Evolutionary conservation across 75 land plant species (phyloP), one percentile per base, ranked within the genome.

Genomic region (Isoetes taiwanensis): DNA sequence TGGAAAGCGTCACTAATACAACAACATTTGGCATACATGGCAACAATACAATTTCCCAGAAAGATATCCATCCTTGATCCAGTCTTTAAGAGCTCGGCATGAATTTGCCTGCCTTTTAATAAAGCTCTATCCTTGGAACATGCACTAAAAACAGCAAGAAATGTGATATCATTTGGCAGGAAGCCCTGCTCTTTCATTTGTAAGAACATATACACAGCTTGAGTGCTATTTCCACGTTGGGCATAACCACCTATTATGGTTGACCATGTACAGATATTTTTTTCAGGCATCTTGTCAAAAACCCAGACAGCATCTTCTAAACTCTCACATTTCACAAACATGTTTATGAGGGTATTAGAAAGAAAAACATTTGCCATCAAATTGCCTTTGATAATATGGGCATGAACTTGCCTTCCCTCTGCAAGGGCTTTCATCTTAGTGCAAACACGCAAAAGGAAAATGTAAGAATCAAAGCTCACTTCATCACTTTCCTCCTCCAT

Each of bases 1-100:
- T 21, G 53, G 21, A 57, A 67, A 0, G 80, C 81, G 12, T 64
- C 66, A 19, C 72, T 72, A 9, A 81, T 58, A 0, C 74, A 28
- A 3, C 90, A 81, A 58, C 85, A 78, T 37, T 76, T 81, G 0
- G 85, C 77, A 57, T 84, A 84, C 67, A 84, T 34, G 0, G 78
- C 80, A 41, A 84, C 41, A 40, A 84, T 57, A 28, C 81, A 58
- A 34, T 77, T 81, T 6, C 72, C 85, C 12, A 78, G 77, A 41
- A 73, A 78, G 21, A 69, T 55, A 2, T 78, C 69, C 1, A 59
- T 62, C 35, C 68, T 72, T 43, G 59, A 78, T 33, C 79, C 59
- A 11, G 69, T 54, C 55, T 81, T 73, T 35, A 81, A 40, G 42
- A 61, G 50, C 56, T 66, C 46, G 17, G 64, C 68, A 43, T 84